Evolutionary conservation across 2,329 filamentous ascomycete genomes (phyloP).

Genomic region (Diplocarpon rosae): DNA sequence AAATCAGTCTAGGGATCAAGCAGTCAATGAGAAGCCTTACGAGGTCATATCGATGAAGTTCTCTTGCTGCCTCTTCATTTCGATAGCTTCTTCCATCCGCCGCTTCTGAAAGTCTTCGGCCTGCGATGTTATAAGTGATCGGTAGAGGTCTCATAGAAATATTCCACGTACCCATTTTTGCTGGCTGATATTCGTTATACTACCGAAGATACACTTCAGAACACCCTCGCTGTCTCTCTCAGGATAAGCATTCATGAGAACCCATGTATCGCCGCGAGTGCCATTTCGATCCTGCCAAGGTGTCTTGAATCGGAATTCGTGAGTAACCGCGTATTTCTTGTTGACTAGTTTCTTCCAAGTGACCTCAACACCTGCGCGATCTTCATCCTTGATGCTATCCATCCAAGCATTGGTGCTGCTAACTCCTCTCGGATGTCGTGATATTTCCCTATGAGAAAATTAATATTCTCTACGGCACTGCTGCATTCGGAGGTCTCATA

Average conservation of each 20-base stretch:
- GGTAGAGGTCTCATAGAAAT: background rate
- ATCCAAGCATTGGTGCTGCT: slow-evolving; percentile 58
- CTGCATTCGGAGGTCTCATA: no score
- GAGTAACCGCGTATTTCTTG: slow-evolving; percentile 52
- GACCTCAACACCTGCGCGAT: slow-evolving; percentile 44
- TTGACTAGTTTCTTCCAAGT: slow-evolving; percentile 53
- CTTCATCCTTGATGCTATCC: slow-evolving; percentile 57
- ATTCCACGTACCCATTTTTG: slow-evolving; percentile 55
- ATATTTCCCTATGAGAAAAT: slow-evolving; percentile 44
- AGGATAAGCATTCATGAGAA: slow-evolving; percentile 64
- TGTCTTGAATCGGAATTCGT: slow-evolving; percentile 67
- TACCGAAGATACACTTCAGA: slow-evolving; percentile 67
- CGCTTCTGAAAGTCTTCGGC: slow-evolving; percentile 71
- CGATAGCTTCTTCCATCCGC: slow-evolving; percentile 69
- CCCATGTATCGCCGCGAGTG: slow-evolving; percentile 59
- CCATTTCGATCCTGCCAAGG: slow-evolving; percentile 49
- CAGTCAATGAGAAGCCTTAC: background rate
- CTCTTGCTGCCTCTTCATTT: slow-evolving; percentile 62
- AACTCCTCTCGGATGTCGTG: slow-evolving; percentile 49
- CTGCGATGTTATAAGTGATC: background rate
- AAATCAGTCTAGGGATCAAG: no score
- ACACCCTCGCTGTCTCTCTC: slow-evolving; percentile 53
- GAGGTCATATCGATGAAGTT: slow-evolving; percentile 66
- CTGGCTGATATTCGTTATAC: slow-evolving; percentile 74
- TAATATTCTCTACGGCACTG: background rate